Base-by-base conservation (phyloP, 2,329 filamentous ascomycete genomes). In the Aspergillus arachidicola region DNA sequence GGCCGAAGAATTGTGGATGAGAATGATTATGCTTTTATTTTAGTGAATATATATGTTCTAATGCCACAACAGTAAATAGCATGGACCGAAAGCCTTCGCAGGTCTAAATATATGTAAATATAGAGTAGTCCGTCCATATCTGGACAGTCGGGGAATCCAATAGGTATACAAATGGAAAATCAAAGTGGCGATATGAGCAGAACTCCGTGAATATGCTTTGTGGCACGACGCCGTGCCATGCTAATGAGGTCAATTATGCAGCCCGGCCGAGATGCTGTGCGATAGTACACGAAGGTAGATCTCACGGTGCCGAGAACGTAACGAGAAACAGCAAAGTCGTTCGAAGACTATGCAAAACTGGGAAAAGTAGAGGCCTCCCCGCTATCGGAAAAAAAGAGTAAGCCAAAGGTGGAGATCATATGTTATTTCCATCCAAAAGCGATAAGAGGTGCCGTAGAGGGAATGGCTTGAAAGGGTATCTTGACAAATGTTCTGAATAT, bases 151-250 rank as follows among this genome's bases (percentile, higher is more conserved):
- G 41, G 56, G 21, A 61, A 61, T 59, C 57, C 64, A 57, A 57
- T 66, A 55, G 51, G 28, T 67, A 62, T 68, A 67, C 63, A 65
- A 63, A 66, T n/a, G 48, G 34, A 34, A 64, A 30, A 56, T 19
- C 60, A 60, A 67, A 67, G 58, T 62, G 58, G 64, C 60, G 61
- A 68, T 64, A 60, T 46, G 56, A 60, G 54, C 58, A 59, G 58
- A 68, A 70, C 69, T 71, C 71, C 68, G 60, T 68, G 64, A 41
- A 61, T 64, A 73, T 72, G 68, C 69, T 69, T 70, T 65, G 57
- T 57, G 65, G 68, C 67, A 70, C 65, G 71, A 75, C 72, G 72
- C 73, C 74, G 66, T 72, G 68, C 70, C 71, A 76, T 76, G 74
- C 74, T 69, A 68, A 66, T 69, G 63, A 67, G 58, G 68, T 64